phyloP scores from a whole-genome alignment of 2,329 filamentous ascomycete genomes.

The Xylogone sp. region DNA sequence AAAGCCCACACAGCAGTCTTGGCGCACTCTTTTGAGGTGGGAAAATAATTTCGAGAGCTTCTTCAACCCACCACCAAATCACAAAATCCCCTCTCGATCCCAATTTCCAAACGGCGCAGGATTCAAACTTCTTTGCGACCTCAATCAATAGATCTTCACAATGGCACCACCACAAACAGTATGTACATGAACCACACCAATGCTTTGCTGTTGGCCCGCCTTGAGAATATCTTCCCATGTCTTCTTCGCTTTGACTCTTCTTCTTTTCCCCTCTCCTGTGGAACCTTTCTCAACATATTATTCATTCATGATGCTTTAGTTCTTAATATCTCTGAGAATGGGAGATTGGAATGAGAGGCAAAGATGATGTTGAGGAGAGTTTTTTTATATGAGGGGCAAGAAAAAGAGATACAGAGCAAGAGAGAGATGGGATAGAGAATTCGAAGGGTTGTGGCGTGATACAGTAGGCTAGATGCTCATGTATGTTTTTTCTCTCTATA shows the following conservation, averaged over 20 bases:
- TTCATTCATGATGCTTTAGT: too few relatives aligned
- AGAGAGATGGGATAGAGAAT: not conserved
- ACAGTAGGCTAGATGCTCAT: slow-evolving; percentile 91
- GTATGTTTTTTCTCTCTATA: slow-evolving; percentile 35
- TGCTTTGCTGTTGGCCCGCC: slow-evolving; percentile 91
- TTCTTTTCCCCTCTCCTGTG: too few relatives aligned
- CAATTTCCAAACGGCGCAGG: slow-evolving; percentile 32
- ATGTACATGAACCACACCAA: slow-evolving; percentile 67
- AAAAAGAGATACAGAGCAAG: too few relatives aligned
- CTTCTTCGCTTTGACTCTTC: slow-evolving; percentile 17
- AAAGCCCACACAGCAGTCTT: not conserved
- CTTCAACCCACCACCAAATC: not conserved
- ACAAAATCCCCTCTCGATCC: not conserved
- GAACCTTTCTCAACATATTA: too few relatives aligned
- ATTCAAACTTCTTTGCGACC: slow-evolving; percentile 69
- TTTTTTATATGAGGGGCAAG: too few relatives aligned
- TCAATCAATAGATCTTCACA: slow-evolving; percentile 44
- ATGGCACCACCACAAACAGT: slow-evolving; percentile 81
- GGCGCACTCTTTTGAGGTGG: not conserved
- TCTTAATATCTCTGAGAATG: slow-evolving; percentile 9
- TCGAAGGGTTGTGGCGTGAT: slow-evolving; percentile 50
- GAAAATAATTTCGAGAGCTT: not conserved
- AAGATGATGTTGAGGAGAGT: slow-evolving; percentile 4
- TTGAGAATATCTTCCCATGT: slow-evolving; percentile 25
- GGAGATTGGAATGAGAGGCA: slow-evolving; percentile 4